Evolutionary conservation across 73 alveolate species (phyloP), one percentile per base, ranked within the genome.

Genomic region (Paramecium primaurelia): DNA sequence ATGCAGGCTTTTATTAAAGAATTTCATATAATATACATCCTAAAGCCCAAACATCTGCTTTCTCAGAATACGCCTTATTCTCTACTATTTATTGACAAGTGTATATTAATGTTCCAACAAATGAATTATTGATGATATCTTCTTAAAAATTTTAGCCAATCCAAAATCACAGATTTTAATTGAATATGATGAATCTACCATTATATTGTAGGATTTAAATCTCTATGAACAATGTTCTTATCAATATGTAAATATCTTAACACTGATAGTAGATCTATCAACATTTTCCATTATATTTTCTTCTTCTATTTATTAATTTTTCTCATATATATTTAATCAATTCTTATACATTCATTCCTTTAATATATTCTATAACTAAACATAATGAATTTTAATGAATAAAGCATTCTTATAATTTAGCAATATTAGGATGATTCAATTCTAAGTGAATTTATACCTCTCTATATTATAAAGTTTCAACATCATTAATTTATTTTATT

Each of bases 151-250:
- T 89, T 97, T 98, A 16, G 99, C 99, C 30, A 97, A 96, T 14
- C 99, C 99, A 93, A 98, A 98, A 93, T 98, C 99, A 16, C 99
- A 96, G 77, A 98, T 93, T 94, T 97, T 98, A 18, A 97, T 93
- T 60, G 90, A 95, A 75, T 84, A 93, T 83, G 97, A 96, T 36
- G 95, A 94, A 69, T 97, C 98, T 26, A 98, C 92, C 93, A 98
- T 93, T 42, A 98, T 92, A 87, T 98, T 58, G 98, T 93, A 6
- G 99, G 99, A 51, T 98, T 98, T 49, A 98, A 92, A 92, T 98
- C 99, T 58, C 99, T 59, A 93, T 98, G 99, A 16, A 98, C 97
- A 25, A 98, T 97, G 34, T 93, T 90, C 58, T 92, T 94, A 71
- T 97, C 98, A 26, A 84, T 64, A 71, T 97, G 99, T 42, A 97